Conservation (phyloP, 2,329 filamentous ascomycete species). For the Ploettnerulaceae sp. region DNA sequence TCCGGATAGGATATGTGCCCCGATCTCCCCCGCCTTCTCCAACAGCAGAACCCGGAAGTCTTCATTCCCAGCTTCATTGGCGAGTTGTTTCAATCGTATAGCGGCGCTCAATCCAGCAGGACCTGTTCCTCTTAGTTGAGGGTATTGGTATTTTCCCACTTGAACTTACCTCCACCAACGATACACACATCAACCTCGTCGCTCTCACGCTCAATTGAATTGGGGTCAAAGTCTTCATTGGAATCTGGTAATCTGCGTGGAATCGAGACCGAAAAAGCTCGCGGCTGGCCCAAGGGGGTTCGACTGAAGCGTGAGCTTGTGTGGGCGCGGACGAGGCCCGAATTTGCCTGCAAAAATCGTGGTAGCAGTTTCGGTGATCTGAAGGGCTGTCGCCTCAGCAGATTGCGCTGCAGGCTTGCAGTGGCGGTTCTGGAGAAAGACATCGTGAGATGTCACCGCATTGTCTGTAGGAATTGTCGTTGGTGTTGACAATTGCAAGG, state of each 20-base stretch:
- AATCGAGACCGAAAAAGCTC: constrained; percentile 42
- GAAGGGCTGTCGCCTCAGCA: constrained; percentile 18
- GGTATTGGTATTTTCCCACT: background rate
- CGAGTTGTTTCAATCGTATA: constrained; percentile 91
- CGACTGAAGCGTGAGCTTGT: constrained; percentile 10
- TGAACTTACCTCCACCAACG: constrained; percentile 68
- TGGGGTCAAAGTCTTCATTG: constrained; percentile 60
- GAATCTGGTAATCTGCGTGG: constrained; percentile 39
- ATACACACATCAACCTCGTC: constrained; percentile 97
- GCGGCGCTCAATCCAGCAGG: constrained; percentile 89
- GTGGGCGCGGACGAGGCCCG: constrained; percentile 23
- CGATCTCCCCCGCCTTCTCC: constrained; percentile 92
- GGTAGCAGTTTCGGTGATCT: constrained; percentile 20
- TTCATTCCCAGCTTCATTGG: constrained; percentile 90
- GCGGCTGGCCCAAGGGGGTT: constrained; percentile 30
- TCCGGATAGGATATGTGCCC: constrained; percentile 91
- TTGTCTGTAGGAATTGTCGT: constrained; percentile 18
- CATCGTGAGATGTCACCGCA: constrained; percentile 30
- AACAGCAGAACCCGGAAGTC: constrained; percentile 90
- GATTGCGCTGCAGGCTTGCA: constrained; percentile 27
- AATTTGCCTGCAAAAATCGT: constrained; percentile 18
- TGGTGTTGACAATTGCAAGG: constrained; percentile 4
- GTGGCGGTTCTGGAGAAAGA: constrained; percentile 28
- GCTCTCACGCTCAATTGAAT: constrained; percentile 72
- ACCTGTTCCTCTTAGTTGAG: constrained; percentile 41